These are phyloP conservation scores for Leishmania arabica DNA, from an alignment of 208 protist species.

Conservation along the genomic window DNA sequence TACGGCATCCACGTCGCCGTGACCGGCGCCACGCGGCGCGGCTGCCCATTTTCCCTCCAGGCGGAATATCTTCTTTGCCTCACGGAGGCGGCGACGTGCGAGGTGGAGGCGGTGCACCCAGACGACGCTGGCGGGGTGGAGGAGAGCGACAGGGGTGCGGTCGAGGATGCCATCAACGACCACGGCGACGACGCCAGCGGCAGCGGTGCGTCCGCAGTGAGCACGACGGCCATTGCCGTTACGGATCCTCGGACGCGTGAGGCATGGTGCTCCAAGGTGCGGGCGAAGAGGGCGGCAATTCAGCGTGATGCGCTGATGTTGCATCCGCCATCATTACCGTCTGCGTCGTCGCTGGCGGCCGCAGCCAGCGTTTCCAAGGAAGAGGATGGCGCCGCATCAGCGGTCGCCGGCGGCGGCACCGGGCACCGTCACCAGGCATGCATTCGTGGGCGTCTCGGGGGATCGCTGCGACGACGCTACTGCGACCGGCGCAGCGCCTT, in stretches of 20 bases:
- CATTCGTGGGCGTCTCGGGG: not conserved
- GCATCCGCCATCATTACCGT: not conserved
- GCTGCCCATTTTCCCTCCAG: constrained; percentile 40
- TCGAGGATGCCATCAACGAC: not conserved
- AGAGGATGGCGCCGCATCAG: not conserved
- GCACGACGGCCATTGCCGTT: not conserved
- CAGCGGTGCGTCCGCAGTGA: not conserved
- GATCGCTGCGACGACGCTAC: not conserved
- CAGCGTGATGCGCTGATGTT: constrained; percentile 1
- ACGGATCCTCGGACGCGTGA: not conserved
- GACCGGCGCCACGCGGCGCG: constrained; percentile 45
- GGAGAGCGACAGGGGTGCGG: not conserved
- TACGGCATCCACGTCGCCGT: constrained; percentile 52
- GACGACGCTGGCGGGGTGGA: not conserved
- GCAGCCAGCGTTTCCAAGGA: not conserved
- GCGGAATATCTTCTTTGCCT: constrained; percentile 50
- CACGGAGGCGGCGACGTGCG: constrained; percentile 25
- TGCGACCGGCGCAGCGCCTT: constrained; percentile 19
- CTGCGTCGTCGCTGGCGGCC: not conserved
- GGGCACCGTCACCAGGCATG: not conserved
- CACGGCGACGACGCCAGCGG: not conserved
- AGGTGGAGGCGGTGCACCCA: constrained; percentile 24
- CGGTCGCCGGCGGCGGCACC: not conserved
- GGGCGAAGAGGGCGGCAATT: not conserved
- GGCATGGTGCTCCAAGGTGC: not conserved